Evolutionary conservation across 768 basidiomycete species (phyloP), one percentile per base, ranked within the genome.

Genomic region (Xerocomellus dryophilus): DNA sequence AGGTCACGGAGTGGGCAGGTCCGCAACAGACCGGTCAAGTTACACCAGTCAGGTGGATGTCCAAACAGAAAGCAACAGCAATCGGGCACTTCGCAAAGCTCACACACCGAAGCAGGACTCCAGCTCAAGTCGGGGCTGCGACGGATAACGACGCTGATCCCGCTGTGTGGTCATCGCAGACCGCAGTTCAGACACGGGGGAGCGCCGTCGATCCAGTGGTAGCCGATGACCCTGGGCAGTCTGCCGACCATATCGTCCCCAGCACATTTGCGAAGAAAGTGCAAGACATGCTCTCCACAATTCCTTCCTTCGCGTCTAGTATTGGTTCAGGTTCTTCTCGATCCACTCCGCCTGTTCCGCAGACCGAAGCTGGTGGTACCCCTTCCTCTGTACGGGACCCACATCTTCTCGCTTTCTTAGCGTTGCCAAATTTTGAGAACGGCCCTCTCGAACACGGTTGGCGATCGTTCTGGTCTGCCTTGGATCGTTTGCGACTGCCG

Each of bases 351-450:
- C 32, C 61, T 47, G 42, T 46, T 25, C 34, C 54, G 35, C 56
- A 53, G 12, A 52, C 35, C 17, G 54, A 58, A 29, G 36, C 39
- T 6, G 53, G 57, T 20, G 51, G 56, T 34, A 31, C 49, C 15
- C 48, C 61, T 17, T 47, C 51, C 46, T 49, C 59, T 23, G 50
- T 51, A 3, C 71, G 77, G 10, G 83, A 85, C 60, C 67, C 76
- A 5, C 72, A 75, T 46, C 70, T 82, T 32, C 71, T 82, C 41
- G 67, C 74, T 31, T 71, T 81, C 54, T 71, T 88, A 29, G 80
- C 81, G 14, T 81, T 83, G 1, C 77, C 85, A 52, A 71, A 75
- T n/a, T 67, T 82, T n/a, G 86, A 88, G 83, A 84, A 82, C 48
- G 81, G 85, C 10, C 73, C 74, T 20, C 55, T 68, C 6, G 66